Base-by-base conservation (phyloP, 805 yeast genomes). In the Yamadazyma laniorum region DNA sequence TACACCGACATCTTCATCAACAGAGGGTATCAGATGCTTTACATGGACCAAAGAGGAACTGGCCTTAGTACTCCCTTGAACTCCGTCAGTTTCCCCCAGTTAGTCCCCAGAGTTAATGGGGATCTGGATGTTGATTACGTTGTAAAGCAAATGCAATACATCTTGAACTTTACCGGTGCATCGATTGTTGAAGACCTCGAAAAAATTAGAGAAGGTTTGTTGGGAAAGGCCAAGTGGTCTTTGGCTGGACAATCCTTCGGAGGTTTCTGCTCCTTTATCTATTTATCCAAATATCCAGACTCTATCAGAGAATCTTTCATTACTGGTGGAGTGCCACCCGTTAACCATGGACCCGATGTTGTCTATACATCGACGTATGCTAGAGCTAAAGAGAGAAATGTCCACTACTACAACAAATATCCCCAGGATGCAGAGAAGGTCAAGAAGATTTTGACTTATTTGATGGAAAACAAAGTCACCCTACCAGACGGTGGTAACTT, bases 241-340 rank as follows among this genome's bases (percentile, higher is more conserved):
- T 42, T 78, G 13, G 49, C 72, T 25, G 84, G 82, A 7, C 81
- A 77, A 48, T 71, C 78, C 2, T 75, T 65, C 48, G 80, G 82
- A 17, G 82, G 82, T 0, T 77, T 75, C 44, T 67, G 76, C 46
- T 54, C 66, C 15, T 62, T 70, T 45, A 72, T 77, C 3, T 77
- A 77, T 49, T 51, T 74, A 14, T 74, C 80, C 3, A 59, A 60
- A 39, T 70, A 56, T 44, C 70, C 77, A 1, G 51, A 53, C 1
- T 58, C 73, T 2, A 42, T 78, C 18, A 60, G 59, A 29, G 69
- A 65, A 34, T 73, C 72, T 1, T 49, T 78, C 13, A 53, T 77
- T 17, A 70, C 83, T 1, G 84, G 81, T 1, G 84, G 83, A 5
- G 63, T 78, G 11, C 82, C 84, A 2, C 82, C 83, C 1, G 51